Evolutionary conservation across 257 asterid species (phyloP), one percentile per base, ranked within the genome.

Genomic region (Nicotiana obtusifolia): DNA sequence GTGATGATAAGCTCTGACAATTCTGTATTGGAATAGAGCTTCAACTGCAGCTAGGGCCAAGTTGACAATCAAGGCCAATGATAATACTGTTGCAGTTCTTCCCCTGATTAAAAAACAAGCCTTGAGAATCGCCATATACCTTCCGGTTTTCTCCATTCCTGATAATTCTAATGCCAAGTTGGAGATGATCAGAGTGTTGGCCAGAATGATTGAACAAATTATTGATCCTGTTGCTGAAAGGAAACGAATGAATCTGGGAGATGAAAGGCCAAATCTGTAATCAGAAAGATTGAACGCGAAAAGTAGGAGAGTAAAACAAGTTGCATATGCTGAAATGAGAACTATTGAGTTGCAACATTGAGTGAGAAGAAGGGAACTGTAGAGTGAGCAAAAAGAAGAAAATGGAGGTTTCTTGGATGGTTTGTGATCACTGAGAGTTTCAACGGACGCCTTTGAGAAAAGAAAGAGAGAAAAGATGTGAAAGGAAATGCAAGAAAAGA

Each of bases 21-120:
- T 31, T 1, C 97, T 89, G 86, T 87, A 91, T 78, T 91, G 94
- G 35, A 93, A 95, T 81, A 93, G 82, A 15, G 92, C 93, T 77
- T 95, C 98, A 9, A 91, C 59, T 30, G 82, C 89, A 37, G 91
- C 95, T 47, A 93, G 22, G 5, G 85, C 90, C 81, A 92, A 52
- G 84, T 87, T 92, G 13, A 90, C 54, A 7, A 89, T 85, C 83
- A 93, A 81, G 10, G 95, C 88, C 17, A 93, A 73, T 7, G 91
- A 86, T 69, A 95, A 71, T 9, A 93, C 97, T 0, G 92, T 86
- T 10, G 90, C 88, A 0, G 82, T 80, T 83, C 91, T 85, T n/a
- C 92, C 94, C 76, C 86, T 86, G 80, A 90, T 82, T 75, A 90
- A 24, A 17, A 87, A 73, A 57, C 89, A 87, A 5, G 92, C 97